Evolutionary conservation across 2,329 filamentous ascomycete genomes (phyloP).

Genomic region (Tothia fuscella): DNA sequence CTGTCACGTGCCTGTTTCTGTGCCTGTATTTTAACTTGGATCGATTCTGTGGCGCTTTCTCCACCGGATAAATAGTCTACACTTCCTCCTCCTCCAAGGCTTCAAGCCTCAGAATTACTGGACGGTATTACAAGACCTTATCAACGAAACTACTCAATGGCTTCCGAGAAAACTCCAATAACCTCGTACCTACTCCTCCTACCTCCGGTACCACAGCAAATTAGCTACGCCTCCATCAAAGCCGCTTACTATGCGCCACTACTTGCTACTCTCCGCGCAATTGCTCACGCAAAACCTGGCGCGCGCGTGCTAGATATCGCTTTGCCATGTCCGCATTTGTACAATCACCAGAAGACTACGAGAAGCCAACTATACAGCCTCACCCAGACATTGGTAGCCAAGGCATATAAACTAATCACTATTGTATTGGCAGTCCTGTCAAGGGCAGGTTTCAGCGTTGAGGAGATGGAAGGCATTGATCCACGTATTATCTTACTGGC

Average conservation of each 20-base stretch:
- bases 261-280: constrained; percentile 29
- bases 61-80: no score
- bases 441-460: constrained; percentile 48
- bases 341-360: constrained; percentile 36
- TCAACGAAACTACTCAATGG: no score
- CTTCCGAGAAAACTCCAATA: no score
- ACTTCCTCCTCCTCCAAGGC: no score
- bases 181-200: constrained; percentile 28
- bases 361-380: constrained; percentile 50
- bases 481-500: constrained; percentile 63
- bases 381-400: constrained; percentile 64
- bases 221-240: constrained; percentile 29
- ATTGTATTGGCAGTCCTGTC: constrained; percentile 63
- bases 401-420: constrained; percentile 67
- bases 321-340: constrained; percentile 50
- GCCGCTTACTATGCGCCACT: constrained; percentile 32
- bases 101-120: no score
- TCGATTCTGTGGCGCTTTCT: no score
- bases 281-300: constrained; percentile 20
- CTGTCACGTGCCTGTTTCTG: no score
- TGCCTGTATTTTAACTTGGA: no score
- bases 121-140: no score
- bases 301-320: constrained; percentile 42
- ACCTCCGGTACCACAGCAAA: constrained; percentile 30
- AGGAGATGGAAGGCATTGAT: constrained; percentile 58